Base-by-base conservation (phyloP, 2,329 filamentous ascomycete genomes). In the Trichoderma afroharzianum region DNA sequence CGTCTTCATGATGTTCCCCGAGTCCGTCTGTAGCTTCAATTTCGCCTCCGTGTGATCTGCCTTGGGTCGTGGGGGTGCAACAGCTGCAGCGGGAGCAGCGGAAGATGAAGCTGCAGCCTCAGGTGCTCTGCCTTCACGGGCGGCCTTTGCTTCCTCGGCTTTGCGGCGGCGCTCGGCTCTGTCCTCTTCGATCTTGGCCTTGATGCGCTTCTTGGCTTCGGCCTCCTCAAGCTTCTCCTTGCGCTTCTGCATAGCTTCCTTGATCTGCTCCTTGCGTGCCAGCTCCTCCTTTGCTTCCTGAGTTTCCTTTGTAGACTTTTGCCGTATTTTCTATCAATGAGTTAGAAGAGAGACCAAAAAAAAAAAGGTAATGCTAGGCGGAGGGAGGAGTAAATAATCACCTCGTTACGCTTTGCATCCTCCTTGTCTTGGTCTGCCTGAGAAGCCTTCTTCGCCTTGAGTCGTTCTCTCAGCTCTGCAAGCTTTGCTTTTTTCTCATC, bases 131-230 rank as follows among this genome's bases (percentile, higher is more conserved):
- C 95, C 95, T 75, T 94, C 93, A n/a, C 95, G 88, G 70, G 90
- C 89, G 0, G 95, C 95, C 83, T 95, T 97, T 76, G 94, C 93
- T 71, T 90, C 86, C 78, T 97, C 96, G 3, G 93, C 91, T 80
- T 96, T 97, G 74, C 92, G 87, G 74, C 93, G 91, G 68, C 96
- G 90, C 77, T 95, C 94, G 76, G 93, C 92, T 85, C 97, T 98
- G 84, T 98, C 95, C 15, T 93, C 95, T 76, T 96, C 95, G 74
- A 99, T 97, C 86, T 95, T 95, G 71, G 94, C 95, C 83, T 94
- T 92, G 80, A 98, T 95, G 43, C 93, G 90, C 82, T 92, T 93
- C 85, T 95, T 96, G 12, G 94, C 95, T 57, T 94, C 93, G 9
- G 92, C 81, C 68, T 98, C 96, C 18, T 92, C 93, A 55, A 88